Conservation (phyloP, 2,329 filamentous ascomycete genomes). For the Cadophora sp. region DNA sequence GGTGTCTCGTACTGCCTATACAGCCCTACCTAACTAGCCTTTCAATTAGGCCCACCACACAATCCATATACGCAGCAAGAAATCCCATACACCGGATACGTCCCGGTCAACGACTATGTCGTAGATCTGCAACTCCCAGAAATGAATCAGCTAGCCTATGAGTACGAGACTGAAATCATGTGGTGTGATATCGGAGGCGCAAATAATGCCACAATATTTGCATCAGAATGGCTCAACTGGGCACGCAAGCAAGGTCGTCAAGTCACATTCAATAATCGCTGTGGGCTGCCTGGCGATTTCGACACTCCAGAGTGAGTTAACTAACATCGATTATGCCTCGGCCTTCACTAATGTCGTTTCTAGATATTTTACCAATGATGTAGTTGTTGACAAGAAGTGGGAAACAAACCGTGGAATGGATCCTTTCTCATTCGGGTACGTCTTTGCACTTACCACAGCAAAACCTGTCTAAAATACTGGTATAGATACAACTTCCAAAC, state of each 20-base stretch:
- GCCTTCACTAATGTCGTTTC: background rate
- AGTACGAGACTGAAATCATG: constrained; percentile 54
- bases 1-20: background rate
- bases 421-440: constrained; percentile 58
- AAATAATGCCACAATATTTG: constrained; percentile 50
- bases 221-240: constrained; percentile 49
- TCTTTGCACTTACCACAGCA: background rate
- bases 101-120: constrained; percentile 50
- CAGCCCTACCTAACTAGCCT: constrained; percentile 2
- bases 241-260: constrained; percentile 50
- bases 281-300: constrained; percentile 47
- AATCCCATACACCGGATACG: constrained; percentile 51
- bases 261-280: constrained; percentile 61
- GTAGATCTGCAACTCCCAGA: constrained; percentile 52
- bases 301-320: constrained; percentile 63
- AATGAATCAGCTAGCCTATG: constrained; percentile 51
- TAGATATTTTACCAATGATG: background rate
- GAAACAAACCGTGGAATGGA: constrained; percentile 62
- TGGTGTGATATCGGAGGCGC: constrained; percentile 55
- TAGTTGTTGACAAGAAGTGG: constrained; percentile 1
- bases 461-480: background rate
- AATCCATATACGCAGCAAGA: constrained; percentile 48
- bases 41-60: constrained; percentile 22
- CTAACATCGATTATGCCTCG: constrained; percentile 42
- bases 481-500: constrained; percentile 59